phyloP scores from a whole-genome alignment of 2,329 filamentous ascomycete genomes.

The Alternaria sp. region DNA sequence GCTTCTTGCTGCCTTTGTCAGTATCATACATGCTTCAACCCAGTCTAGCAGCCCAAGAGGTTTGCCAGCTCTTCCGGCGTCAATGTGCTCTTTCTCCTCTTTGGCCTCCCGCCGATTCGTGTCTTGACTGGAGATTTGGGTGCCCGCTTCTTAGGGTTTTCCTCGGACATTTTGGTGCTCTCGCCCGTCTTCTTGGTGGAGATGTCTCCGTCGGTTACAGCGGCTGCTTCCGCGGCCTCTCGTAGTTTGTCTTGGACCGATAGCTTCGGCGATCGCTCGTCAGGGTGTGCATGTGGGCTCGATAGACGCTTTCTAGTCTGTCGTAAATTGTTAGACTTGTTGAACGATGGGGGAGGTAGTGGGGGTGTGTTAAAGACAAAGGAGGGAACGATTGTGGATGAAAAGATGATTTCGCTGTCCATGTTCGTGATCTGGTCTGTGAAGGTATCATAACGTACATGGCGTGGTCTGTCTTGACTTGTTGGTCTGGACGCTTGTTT shows the following conservation, averaged over 20 bases:
- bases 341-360: conserved; percentile 14
- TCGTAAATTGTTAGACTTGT: conserved; percentile 39
- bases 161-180: conserved; percentile 33
- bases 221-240: conserved; percentile 56
- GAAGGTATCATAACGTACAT: conserved; percentile 50
- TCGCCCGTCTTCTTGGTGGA: conserved; percentile 21
- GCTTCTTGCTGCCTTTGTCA: conserved; percentile 6
- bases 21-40: conserved; percentile 7
- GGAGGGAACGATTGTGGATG: conserved; percentile 27
- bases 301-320: conserved; percentile 52
- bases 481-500: conserved; percentile 32
- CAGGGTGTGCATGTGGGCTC: conserved; percentile 49
- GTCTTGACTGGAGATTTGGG: conserved; percentile 52
- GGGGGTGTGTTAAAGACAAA: conserved; percentile 13
- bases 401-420: conserved; percentile 42
- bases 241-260: conserved; percentile 59
- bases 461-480: conserved; percentile 43
- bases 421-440: conserved; percentile 34
- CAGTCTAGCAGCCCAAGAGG: conserved; percentile 43
- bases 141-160: conserved; percentile 35
- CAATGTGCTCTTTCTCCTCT: conserved; percentile 75
- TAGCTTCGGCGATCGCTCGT: conserved; percentile 52
- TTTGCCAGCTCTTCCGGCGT: conserved; percentile 76
- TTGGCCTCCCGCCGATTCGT: conserved; percentile 65
- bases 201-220: conserved; percentile 26